A percentile compares a stretch with the other conserved stretches of the same genome.
Evolutionary conservation across 164 flowering plant species (phyloP).

Genomic region (Litsea cubeba): DNA sequence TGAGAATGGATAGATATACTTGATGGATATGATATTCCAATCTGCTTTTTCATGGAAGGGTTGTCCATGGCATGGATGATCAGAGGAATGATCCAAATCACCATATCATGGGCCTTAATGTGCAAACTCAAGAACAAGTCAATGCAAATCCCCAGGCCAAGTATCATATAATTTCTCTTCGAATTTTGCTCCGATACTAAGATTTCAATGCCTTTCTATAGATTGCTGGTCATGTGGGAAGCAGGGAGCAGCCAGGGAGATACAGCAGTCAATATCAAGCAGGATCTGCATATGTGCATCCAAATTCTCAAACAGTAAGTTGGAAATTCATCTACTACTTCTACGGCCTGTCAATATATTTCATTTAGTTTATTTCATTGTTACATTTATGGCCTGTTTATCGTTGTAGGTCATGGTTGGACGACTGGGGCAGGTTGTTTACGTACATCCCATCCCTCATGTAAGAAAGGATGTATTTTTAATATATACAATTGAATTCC

Average conservation of each 20-base stretch:
- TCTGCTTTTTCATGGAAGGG: neutral
- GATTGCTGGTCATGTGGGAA: constrained; percentile 52
- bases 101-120: neutral
- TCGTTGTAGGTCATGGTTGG: constrained; percentile 59
- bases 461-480: constrained; percentile 32
- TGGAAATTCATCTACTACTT: neutral
- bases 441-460: constrained; percentile 56
- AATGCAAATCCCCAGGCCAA: neutral
- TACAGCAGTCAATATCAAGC: constrained; percentile 49
- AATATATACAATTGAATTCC: neutral
- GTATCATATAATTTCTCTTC: neutral
- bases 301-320: constrained; percentile 63
- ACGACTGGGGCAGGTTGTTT: constrained; percentile 57
- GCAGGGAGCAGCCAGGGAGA: constrained; percentile 50
- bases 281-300: constrained; percentile 44
- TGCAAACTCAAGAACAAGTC: too few species aligned
- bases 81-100: neutral
- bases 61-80: neutral
- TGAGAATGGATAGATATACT: neutral
- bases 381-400: neutral
- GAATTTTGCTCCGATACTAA: neutral
- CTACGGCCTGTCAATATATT: too few species aligned
- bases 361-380: neutral
- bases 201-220: constrained; percentile 17
- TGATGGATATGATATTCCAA: neutral